Conservation (phyloP, 176 grass and related monocot genomes). For the Bothriochloa decipiens region DNA sequence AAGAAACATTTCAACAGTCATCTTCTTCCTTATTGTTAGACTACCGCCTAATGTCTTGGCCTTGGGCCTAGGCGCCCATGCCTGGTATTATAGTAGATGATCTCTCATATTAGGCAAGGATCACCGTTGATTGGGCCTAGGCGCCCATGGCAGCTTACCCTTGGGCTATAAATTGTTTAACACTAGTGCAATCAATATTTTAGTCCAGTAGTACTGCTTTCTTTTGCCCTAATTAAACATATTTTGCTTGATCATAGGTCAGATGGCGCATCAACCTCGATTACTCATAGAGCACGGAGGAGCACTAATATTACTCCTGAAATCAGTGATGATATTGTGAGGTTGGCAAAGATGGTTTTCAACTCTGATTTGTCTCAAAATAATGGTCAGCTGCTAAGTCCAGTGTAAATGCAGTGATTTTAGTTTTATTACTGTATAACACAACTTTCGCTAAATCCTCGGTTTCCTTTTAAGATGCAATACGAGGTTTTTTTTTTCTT, state of each 20-base stretch:
- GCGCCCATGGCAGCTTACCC: no score
- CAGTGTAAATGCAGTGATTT: background rate
- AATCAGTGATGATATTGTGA: conserved; percentile 98
- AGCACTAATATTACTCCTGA: conserved; percentile 90
- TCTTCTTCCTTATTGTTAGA: background rate
- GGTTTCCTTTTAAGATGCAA: conserved; percentile 1
- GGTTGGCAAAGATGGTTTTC: conserved; percentile 60
- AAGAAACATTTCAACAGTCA: background rate
- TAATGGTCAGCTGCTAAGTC: background rate
- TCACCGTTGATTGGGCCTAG: no score
- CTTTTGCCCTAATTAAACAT: conserved; percentile 50
- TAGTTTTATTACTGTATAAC: conserved; percentile 5
- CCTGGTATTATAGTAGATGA: no score
- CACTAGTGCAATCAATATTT: conserved; percentile 22
- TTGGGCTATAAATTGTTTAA: conserved; percentile 27
- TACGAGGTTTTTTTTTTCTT: background rate
- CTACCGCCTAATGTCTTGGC: no score
- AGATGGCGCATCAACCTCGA: conserved; percentile 90
- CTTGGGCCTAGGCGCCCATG: no score
- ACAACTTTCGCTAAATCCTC: conserved; percentile 12
- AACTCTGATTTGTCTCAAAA: conserved; percentile 12
- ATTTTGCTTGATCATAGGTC: conserved; percentile 70
- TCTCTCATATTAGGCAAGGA: no score
- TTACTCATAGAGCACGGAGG: conserved; percentile 52
- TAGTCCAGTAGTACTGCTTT: conserved; percentile 29